Percentiles rank a stretch among this genome's conserved stretches.
phyloP scores from a whole-genome alignment of 2,329 filamentous ascomycete genomes.

The Venturia carpophila region DNA sequence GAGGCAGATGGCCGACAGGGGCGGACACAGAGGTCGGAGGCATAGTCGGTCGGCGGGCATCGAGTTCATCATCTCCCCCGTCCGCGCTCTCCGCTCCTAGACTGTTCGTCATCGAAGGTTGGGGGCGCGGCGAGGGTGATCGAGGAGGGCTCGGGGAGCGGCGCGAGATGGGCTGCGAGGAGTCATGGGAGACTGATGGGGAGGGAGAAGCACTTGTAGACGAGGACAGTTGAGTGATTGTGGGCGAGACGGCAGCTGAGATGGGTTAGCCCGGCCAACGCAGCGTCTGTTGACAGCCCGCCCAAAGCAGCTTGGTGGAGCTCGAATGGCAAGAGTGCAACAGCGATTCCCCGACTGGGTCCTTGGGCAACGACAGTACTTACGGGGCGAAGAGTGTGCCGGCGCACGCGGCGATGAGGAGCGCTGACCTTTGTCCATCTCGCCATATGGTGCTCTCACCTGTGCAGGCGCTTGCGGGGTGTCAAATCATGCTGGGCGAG shows the following conservation, averaged over 20 bases:
- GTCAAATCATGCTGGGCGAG: slow-evolving; percentile 18
- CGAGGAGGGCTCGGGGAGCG: slow-evolving; percentile 19
- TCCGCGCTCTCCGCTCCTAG: slow-evolving; percentile 15
- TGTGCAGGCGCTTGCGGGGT: slow-evolving; percentile 13
- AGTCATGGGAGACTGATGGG: slow-evolving; percentile 32
- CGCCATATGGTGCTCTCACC: slow-evolving; percentile 20
- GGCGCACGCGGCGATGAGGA: slow-evolving; percentile 52
- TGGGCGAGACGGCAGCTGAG: slow-evolving; percentile 14
- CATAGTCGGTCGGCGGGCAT: slow-evolving; percentile 7
- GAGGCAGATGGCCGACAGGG: slow-evolving; percentile 37
- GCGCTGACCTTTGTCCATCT: slow-evolving; percentile 28
- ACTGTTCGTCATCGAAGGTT: slow-evolving; percentile 6
- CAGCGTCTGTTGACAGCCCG: slow-evolving; percentile 11
- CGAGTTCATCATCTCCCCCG: slow-evolving; percentile 9
- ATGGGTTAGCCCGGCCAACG: slow-evolving; percentile 15
- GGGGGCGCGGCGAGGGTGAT: slow-evolving; percentile 17
- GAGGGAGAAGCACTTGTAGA: slow-evolving; percentile 51
- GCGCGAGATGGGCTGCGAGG: slow-evolving; percentile 10
- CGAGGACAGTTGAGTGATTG: slow-evolving; percentile 28
- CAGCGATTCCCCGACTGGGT: slow-evolving; percentile 11
- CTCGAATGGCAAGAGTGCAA: slow-evolving; percentile 15
- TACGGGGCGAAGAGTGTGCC: slow-evolving; percentile 52
- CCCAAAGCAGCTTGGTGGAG: slow-evolving; percentile 16
- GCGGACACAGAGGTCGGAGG: slow-evolving; percentile 38
- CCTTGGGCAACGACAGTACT: slow-evolving; percentile 31